Percentiles rank a stretch among this genome's conserved stretches.
phyloP scores from a whole-genome alignment of 306 rosid species.

The Comarum palustre region DNA sequence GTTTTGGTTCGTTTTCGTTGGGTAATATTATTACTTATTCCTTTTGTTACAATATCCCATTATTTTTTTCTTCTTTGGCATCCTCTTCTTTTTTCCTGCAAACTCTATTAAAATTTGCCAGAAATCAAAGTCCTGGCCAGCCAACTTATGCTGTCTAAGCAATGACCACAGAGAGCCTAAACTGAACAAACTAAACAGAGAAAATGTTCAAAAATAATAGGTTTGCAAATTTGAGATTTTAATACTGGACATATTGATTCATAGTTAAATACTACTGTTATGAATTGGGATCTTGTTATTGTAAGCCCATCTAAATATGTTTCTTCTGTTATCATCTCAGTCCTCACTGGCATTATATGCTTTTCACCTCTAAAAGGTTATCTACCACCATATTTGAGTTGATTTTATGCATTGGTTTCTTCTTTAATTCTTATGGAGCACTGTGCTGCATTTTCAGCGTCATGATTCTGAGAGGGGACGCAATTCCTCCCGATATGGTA shows the following conservation, averaged over 20 bases:
- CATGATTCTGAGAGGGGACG: slow-evolving; percentile 69
- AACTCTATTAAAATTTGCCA: not conserved
- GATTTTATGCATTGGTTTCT: not conserved
- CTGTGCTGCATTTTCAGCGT: slow-evolving; percentile 43
- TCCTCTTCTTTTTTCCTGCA: too few relatives aligned
- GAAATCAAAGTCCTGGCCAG: not conserved
- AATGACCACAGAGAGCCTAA: not conserved
- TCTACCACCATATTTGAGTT: not conserved
- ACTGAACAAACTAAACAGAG: not conserved
- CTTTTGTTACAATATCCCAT: not conserved
- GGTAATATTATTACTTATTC: not conserved
- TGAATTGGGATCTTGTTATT: not conserved
- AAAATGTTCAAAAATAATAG: not conserved
- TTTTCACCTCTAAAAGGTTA: not conserved
- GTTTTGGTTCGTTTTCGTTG: not conserved
- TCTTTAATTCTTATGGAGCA: slow-evolving; percentile 8
- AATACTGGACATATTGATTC: not conserved
- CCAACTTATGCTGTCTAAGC: not conserved
- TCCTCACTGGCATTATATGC: not conserved
- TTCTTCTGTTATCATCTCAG: not conserved
- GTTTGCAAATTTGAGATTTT: not conserved
- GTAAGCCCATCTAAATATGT: not conserved
- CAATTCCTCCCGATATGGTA: slow-evolving; percentile 67
- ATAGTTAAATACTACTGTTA: not conserved
- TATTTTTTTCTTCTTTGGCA: not conserved